A percentile compares a stretch with the other conserved stretches of the same genome.
These are phyloP conservation scores for Dentipellis sp. DNA, from an alignment of 768 basidiomycete species.

Conservation along the genomic window DNA sequence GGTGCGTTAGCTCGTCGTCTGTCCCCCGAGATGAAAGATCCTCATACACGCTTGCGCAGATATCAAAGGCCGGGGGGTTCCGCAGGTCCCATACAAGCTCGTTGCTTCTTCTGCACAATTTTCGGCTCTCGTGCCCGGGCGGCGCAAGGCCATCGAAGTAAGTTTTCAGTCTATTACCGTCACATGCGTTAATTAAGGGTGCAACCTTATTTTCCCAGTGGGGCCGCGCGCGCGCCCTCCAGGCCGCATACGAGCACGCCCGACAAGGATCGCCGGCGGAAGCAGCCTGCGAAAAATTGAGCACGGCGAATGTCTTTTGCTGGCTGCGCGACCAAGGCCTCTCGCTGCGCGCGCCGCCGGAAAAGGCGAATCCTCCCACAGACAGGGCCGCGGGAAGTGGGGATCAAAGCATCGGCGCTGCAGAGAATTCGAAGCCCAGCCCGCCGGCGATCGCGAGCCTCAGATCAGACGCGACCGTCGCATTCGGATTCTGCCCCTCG, in stretches of 20 bases:
- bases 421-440: background rate
- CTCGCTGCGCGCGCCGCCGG: conserved; percentile 24
- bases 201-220: conserved; percentile 23
- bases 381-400: background rate
- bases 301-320: conserved; percentile 32
- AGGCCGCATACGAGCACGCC: conserved; percentile 27
- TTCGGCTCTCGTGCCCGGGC: conserved; percentile 28
- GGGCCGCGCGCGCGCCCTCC: conserved; percentile 34
- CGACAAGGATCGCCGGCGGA: conserved; percentile 14
- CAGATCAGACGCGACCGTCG: background rate
- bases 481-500: background rate
- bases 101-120: conserved; percentile 26
- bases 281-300: conserved; percentile 18
- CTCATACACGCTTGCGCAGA: conserved; percentile 20
- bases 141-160: conserved; percentile 41
- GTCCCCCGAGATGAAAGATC: background rate
- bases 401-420: background rate
- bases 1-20: conserved; percentile 18
- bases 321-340: conserved; percentile 34
- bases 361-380: conserved; percentile 4
- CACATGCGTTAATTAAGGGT: background rate
- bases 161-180: conserved; percentile 8
- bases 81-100: conserved; percentile 29
- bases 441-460: background rate
- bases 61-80: conserved; percentile 22